These are phyloP conservation scores for Teratosphaeria viscida DNA, from an alignment of 2,329 filamentous ascomycete genomes.

Conservation along the genomic window DNA sequence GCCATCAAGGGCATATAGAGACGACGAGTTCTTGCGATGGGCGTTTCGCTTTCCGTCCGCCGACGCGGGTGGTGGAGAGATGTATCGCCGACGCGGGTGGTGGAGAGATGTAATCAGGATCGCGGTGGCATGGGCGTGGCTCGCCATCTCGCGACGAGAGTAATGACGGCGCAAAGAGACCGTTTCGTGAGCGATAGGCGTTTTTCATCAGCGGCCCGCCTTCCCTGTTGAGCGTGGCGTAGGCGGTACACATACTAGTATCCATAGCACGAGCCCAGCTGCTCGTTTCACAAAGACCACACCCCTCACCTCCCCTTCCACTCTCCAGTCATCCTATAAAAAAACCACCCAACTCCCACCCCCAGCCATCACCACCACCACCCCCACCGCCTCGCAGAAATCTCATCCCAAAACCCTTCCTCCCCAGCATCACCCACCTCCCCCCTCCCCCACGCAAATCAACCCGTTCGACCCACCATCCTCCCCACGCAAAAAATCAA, in stretches of 20 bases:
- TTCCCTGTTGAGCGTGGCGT: neutral
- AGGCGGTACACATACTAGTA: neutral
- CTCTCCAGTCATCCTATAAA: neutral
- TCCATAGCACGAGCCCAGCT: neutral
- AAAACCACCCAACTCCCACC: no score
- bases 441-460: neutral
- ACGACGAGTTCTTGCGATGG: neutral
- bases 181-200: neutral
- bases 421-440: neutral
- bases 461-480: constrained; percentile 15
- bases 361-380: neutral
- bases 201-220: neutral
- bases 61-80: no score
- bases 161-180: neutral
- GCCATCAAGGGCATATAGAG: constrained; percentile 77
- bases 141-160: neutral
- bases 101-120: neutral
- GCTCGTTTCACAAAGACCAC: neutral
- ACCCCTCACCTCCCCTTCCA: neutral
- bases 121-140: neutral
- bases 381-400: no score
- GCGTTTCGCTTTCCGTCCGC: neutral
- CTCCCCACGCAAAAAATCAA: constrained; percentile 21
- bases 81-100: neutral
- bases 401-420: no score